Evolutionary conservation across 116 monocot genomes (phyloP), one percentile per base, ranked within the genome.

Genomic region (Papilionanthe hybrid): DNA sequence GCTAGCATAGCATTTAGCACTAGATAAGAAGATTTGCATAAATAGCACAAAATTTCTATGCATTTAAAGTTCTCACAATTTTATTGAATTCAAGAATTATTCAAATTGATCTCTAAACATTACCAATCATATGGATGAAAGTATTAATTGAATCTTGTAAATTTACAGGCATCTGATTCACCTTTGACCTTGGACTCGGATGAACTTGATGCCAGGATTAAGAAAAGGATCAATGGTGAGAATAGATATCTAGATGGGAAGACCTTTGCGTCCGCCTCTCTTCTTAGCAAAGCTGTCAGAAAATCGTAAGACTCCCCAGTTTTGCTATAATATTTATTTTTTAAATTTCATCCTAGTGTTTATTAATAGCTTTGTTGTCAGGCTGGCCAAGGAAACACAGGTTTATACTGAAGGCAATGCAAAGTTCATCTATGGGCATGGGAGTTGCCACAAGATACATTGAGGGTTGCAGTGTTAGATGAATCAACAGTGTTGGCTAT

Each of bases 381-480:
- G 94, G 77, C 72, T 94, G 55, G 72, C 56, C 56, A 86, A 82
- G 49, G 94, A 94, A 42, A 94, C 94, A 1, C 88, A 94, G 29
- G 86, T 94, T 41, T 92, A 94, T 78, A 88, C 92, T 2, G 88
- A 94, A 76, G 88, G 76, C 73, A 79, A 79, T 5, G 94, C 94
- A 0, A 91, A 79, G 75, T 94, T 94, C 83, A 88, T 92, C 71
- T 86, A 90, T 72, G 92, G 94, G 2, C 92, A 92, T 72, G 92
- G 94, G 2, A 82, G 47, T 53, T 78, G 78, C 68, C 41, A 17
- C 74, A 80, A 84, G 42, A 43, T 66, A 37, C 43, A 18, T 23
- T 65, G 66, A 18, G 71, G 49, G 23, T 69, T 60, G 45, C 10
- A n/a, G 65, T 67, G 67, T 15, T 44, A 60, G 78, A 23, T 27